Conservation (phyloP, 441 rosid species). For the Manihot esculenta region DNA sequence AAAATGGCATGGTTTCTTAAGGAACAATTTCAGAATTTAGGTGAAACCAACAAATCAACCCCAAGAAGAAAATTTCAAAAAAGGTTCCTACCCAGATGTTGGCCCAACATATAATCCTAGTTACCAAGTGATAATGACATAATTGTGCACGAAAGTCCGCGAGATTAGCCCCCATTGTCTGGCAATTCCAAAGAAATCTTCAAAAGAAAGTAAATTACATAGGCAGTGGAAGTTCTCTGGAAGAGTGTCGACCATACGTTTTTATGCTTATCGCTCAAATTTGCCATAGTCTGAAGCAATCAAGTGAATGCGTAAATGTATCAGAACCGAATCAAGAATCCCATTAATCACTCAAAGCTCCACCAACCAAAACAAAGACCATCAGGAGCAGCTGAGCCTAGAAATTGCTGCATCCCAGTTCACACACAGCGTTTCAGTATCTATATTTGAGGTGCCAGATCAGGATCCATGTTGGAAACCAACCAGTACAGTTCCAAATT, state of each 20-base stretch:
- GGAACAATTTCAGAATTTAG: constrained; percentile 26
- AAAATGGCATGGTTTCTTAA: constrained; percentile 21
- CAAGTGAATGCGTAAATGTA: neutral
- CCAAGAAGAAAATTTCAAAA: neutral
- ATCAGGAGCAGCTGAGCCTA: neutral
- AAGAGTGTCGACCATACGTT: neutral
- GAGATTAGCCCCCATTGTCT: neutral
- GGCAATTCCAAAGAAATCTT: neutral
- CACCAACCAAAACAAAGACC: constrained; percentile 1
- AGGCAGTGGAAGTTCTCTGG: neutral
- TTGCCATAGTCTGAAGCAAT: constrained; percentile 9
- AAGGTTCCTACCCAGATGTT: neutral
- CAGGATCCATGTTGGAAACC: no score
- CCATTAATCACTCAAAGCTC: neutral
- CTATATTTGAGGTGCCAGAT: neutral
- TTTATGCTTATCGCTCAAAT: constrained; percentile 5
- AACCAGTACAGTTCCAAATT: no score
- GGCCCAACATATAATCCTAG: neutral
- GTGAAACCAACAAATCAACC: constrained; percentile 25
- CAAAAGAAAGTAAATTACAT: constrained; percentile 4
- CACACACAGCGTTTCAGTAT: neutral
- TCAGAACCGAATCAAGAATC: neutral
- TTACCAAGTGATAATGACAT: neutral
- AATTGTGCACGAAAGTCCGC: constrained; percentile 5
- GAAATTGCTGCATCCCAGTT: neutral